phyloP scores from a whole-genome alignment of 805 yeast genomes.

The Cyberlindnera nakhonratchasimensis region DNA sequence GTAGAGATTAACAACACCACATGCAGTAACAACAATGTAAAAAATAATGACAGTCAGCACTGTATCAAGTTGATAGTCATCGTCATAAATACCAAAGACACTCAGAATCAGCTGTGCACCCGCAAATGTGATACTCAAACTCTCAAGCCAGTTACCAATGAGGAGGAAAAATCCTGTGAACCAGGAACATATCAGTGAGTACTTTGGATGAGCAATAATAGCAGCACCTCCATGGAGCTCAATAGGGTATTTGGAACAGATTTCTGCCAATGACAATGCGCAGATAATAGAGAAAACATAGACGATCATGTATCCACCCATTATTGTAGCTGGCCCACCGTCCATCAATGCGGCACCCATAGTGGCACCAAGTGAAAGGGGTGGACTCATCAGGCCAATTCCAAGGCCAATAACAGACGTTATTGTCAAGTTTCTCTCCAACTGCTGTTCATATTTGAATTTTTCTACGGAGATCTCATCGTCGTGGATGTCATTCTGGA shows the following conservation, averaged over 20 bases:
- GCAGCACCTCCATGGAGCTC: conserved; percentile 78
- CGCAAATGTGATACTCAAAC: conserved; percentile 67
- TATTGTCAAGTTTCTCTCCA: conserved; percentile 64
- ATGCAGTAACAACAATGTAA: conserved; percentile 50
- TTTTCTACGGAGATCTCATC: conserved; percentile 50
- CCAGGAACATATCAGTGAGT: conserved; percentile 65
- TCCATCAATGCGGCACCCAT: conserved; percentile 67
- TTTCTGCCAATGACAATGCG: conserved; percentile 72
- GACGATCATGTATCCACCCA: conserved; percentile 71
- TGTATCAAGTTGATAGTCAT: conserved; percentile 54
- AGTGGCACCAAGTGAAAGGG: conserved; percentile 72
- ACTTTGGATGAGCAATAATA: conserved; percentile 55
- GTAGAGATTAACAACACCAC: conserved; percentile 61
- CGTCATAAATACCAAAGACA: conserved; percentile 58
- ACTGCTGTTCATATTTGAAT: conserved; percentile 69
- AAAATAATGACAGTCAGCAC: conserved; percentile 55
- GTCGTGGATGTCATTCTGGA: conserved; percentile 30
- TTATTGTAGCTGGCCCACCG: conserved; percentile 74
- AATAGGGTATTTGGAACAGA: conserved; percentile 71
- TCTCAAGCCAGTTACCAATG: conserved; percentile 76
- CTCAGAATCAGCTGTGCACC: conserved; percentile 73
- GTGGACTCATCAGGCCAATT: conserved; percentile 79
- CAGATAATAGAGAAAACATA: conserved; percentile 61
- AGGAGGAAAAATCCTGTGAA: conserved; percentile 73
- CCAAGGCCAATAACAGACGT: conserved; percentile 74